Conservation (phyloP, 2,329 filamentous ascomycete species). For the Epichloe sibirici region DNA sequence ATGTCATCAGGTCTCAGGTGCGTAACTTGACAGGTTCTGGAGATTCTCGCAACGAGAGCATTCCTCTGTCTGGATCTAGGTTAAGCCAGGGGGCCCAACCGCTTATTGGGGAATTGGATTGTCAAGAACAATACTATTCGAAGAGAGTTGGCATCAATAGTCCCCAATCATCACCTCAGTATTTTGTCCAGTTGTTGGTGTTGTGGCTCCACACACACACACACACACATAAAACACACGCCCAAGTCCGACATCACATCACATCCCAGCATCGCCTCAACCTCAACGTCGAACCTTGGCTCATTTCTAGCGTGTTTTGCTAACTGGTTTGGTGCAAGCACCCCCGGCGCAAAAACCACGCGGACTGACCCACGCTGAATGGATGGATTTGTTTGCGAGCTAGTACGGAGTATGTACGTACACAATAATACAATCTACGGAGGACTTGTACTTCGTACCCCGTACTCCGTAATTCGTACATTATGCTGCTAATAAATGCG, state of each 20-base stretch:
- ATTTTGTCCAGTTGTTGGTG: not conserved
- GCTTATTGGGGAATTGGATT: too few relatives aligned
- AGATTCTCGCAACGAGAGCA: too few relatives aligned
- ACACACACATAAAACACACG: not conserved
- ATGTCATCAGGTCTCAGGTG: not conserved
- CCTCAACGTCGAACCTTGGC: not conserved
- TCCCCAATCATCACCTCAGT: not conserved
- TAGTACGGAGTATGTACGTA: too few relatives aligned
- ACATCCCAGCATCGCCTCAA: not conserved
- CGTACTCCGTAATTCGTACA: too few relatives aligned
- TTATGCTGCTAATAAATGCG: not conserved
- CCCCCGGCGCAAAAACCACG: not conserved
- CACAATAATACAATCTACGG: too few relatives aligned
- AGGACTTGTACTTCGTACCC: too few relatives aligned
- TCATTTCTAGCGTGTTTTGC: slow-evolving; percentile 1
- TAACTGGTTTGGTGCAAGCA: not conserved
- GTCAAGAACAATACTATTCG: not conserved
- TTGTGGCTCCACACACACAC: slow-evolving; percentile 1
- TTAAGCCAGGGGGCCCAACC: too few relatives aligned
- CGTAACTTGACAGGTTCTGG: too few relatives aligned
- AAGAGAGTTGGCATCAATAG: not conserved
- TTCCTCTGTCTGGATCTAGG: too few relatives aligned
- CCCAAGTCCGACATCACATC: not conserved
- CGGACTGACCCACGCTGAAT: too few relatives aligned
- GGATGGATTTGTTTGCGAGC: too few relatives aligned